Evolutionary conservation across 2,329 filamentous ascomycete genomes (phyloP), one percentile per base, ranked within the genome.

Genomic region (Cladophialophora yegresii): DNA sequence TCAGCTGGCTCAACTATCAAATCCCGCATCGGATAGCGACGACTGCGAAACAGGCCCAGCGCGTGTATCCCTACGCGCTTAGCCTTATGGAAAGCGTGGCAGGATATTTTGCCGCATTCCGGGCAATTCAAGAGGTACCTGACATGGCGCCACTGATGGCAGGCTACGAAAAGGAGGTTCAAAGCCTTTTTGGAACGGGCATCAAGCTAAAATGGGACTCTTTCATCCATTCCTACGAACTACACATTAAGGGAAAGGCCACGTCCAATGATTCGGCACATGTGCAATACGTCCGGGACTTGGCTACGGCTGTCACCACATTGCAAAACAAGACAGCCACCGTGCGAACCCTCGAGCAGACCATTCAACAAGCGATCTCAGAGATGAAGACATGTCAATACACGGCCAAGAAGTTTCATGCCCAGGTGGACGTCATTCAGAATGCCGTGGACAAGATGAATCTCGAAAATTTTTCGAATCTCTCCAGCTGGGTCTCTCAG

Each of bases 71-170:
- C 0, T 99, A 96, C 73, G 95, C 96, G 26, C 93, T 99, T 69
- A 98, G 93, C 74, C 80, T 99, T 70, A 99, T 99, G 92, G 95
- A 99, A 79, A 98, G 92, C 73, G 92, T 98, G n/a, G 87, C 93
- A 64, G 98, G 92, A 0, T 89, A 96, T 68, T 86, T 92, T 1
- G 93, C 98, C 77, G 97, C 92, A 0, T 89, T 89, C 71, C 88
- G 92, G 32, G 87, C 90, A 57, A 96, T 99, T 65, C 83, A 87
- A 20, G 86, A 89, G 61, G 93, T 99, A 91, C 85, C 88, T 10
- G 90, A 93, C 70, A 92, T 97, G 63, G 87, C 92, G 0, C 88
- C 96, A 55, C 82, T 99, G 23, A 83, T 99, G 26, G 92, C 91
- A 73, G 92, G 93, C 26, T 96, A 98, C 74, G 87, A 92, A 70